Conservation (phyloP, 768 basidiomycete species). For the Lactarius vividus region DNA sequence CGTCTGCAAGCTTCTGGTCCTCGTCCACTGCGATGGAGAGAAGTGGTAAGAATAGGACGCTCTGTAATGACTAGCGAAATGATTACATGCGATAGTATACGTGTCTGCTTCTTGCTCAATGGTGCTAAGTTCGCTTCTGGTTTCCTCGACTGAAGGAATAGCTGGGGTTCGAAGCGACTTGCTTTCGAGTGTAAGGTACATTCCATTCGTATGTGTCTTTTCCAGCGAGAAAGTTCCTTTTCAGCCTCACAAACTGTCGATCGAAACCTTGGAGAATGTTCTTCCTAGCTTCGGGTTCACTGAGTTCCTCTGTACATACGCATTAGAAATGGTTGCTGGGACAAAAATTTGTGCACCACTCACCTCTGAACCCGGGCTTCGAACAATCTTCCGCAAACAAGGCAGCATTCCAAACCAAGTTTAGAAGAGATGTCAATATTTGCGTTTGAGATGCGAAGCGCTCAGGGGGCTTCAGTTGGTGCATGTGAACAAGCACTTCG, state of each 20-base stretch:
- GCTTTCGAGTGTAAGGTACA: slow-evolving; percentile 1
- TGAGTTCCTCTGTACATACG: slow-evolving; percentile 6
- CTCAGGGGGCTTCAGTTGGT: slow-evolving; percentile 1
- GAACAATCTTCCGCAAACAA: slow-evolving; percentile 21
- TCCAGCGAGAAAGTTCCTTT: slow-evolving; percentile 15
- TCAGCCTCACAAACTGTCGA: slow-evolving; percentile 3
- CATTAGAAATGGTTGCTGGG: background rate
- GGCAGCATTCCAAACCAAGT: slow-evolving; percentile 12
- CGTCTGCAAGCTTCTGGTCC: background rate
- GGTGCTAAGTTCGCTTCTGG: slow-evolving; percentile 3
- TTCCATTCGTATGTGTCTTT: background rate
- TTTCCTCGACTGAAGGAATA: background rate
- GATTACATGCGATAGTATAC: background rate
- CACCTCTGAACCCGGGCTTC: slow-evolving; percentile 6
- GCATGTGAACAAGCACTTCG: slow-evolving; percentile 6
- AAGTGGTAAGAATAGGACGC: background rate
- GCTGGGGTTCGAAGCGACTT: background rate
- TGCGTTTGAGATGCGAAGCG: slow-evolving; percentile 3
- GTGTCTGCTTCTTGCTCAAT: slow-evolving; percentile 7
- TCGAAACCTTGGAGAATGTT: background rate
- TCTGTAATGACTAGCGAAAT: background rate
- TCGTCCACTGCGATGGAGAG: slow-evolving; percentile 6
- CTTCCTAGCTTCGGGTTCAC: background rate
- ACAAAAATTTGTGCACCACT: background rate
- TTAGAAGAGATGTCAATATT: slow-evolving; percentile 3